Percentiles rank a stretch among this genome's conserved stretches.
Conservation (phyloP, 768 basidiomycete species). For the Gymnopilus junonius region DNA sequence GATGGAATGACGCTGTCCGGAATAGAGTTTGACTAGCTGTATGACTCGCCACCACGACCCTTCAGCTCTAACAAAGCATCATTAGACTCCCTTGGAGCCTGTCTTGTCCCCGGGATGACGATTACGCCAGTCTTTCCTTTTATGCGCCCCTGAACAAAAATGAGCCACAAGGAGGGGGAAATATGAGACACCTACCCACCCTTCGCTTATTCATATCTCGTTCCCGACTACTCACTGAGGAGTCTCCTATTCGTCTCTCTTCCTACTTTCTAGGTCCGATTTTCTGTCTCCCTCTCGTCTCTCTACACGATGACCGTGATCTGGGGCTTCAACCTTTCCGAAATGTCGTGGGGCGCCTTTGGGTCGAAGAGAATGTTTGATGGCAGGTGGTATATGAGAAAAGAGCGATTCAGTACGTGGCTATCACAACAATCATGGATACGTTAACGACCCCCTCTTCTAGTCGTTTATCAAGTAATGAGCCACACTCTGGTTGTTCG, state of each 20-base stretch:
- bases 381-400: constrained; percentile 33
- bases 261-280: background rate
- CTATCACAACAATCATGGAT: background rate
- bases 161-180: background rate
- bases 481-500: background rate
- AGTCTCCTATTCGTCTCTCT: background rate
- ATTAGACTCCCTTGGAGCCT: too few relatives aligned
- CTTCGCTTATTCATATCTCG: background rate
- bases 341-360: constrained; percentile 38
- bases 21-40: too few relatives aligned
- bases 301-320: constrained; percentile 28
- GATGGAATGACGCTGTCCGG: too few relatives aligned
- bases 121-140: too few relatives aligned
- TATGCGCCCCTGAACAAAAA: too few relatives aligned
- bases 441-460: background rate
- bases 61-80: too few relatives aligned
- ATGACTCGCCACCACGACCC: too few relatives aligned
- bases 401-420: constrained; percentile 35
- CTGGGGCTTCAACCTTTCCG: constrained; percentile 39
- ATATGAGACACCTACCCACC: background rate
- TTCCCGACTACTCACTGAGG: background rate
- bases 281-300: background rate
- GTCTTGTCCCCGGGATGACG: too few relatives aligned
- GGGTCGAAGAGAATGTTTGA: constrained; percentile 35
- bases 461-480: constrained; percentile 25